phyloP scores from a whole-genome alignment of 371 early-diverging fungal species.

The Circinella minor region DNA sequence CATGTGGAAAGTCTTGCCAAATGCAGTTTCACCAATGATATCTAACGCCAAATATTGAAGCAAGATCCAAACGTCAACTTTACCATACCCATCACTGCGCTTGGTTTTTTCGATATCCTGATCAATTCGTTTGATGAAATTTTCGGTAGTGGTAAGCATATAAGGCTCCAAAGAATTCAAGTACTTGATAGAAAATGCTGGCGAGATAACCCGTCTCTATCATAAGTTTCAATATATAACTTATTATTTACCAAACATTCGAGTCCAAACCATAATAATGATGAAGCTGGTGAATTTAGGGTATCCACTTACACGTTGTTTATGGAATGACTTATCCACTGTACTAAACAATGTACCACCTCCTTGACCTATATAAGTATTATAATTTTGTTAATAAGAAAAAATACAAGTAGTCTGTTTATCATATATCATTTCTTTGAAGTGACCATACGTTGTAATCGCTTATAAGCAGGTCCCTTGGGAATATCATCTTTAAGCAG shows the following conservation, averaged over 20 bases:
- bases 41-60: conserved; percentile 47
- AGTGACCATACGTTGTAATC: background rate
- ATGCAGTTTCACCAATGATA: conserved; percentile 42
- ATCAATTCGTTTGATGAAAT: conserved; percentile 27
- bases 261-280: no score
- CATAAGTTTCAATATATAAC: no score
- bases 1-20: conserved; percentile 54
- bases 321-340: conserved; percentile 34
- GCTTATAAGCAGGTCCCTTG: conserved; percentile 17
- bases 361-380: conserved; percentile 10
- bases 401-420: background rate
- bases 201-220: conserved; percentile 46
- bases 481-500: conserved; percentile 24
- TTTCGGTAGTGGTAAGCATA: conserved; percentile 24
- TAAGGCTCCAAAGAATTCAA: conserved; percentile 44
- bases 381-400: background rate
- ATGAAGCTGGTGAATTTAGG: background rate
- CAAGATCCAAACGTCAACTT: conserved; percentile 40
- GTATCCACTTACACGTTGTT: conserved; percentile 27
- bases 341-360: conserved; percentile 31
- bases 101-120: conserved; percentile 18
- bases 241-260: no score
- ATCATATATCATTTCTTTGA: background rate
- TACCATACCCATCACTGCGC: conserved; percentile 17
- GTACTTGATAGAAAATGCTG: conserved; percentile 49